Evolutionary conservation across 169 alveolate genomes (phyloP).

Genomic region (Miamiensis avidus): DNA sequence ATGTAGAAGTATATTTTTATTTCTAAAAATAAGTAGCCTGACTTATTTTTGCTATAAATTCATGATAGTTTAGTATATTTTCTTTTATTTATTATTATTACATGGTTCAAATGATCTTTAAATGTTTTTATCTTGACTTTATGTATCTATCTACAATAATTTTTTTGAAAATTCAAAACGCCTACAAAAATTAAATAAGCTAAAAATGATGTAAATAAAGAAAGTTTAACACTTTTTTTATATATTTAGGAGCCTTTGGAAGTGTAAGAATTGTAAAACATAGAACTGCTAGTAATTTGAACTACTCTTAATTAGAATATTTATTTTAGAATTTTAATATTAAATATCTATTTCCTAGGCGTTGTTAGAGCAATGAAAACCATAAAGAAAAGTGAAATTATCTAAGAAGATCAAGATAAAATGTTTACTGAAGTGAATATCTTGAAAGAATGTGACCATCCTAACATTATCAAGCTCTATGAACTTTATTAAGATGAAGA

Average conservation of each 20-base stretch:
- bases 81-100: too few species aligned
- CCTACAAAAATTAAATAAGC: too few species aligned
- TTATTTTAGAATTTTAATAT: neutral
- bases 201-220: too few species aligned
- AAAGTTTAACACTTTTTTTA: too few species aligned
- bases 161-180: too few species aligned
- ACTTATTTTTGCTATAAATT: too few species aligned
- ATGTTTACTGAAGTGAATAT: conserved; percentile 46
- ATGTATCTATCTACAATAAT: too few species aligned
- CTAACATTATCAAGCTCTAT: conserved; percentile 40
- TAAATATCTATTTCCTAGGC: neutral
- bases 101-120: too few species aligned
- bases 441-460: conserved; percentile 36
- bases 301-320: neutral
- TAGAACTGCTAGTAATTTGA: conserved; percentile 11
- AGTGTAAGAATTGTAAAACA: conserved; percentile 39
- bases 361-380: conserved; percentile 46
- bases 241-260: conserved; percentile 38
- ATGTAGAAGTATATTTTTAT: too few species aligned
- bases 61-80: too few species aligned
- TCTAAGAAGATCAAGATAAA: conserved; percentile 45
- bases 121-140: too few species aligned
- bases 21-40: too few species aligned
- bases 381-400: conserved; percentile 31
- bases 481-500: conserved; percentile 46